Evolutionary conservation across 2,329 filamentous ascomycete genomes (phyloP), one percentile per base, ranked within the genome.

Genomic region (Aplosporella prunicola): DNA sequence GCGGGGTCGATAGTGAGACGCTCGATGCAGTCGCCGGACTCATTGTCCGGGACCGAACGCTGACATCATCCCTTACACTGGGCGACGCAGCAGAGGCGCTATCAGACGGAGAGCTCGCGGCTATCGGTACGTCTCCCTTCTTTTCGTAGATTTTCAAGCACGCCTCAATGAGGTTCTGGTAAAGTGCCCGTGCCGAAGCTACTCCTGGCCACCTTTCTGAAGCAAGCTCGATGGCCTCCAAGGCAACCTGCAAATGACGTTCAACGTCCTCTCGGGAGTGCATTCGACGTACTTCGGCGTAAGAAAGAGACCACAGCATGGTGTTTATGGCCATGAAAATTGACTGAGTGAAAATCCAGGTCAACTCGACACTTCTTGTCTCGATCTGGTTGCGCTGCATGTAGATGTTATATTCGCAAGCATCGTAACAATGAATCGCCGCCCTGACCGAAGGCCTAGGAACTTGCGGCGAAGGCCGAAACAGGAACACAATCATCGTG

Each of bases 271-370:
- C 78, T 14, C 79, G 76, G 4, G 72, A 58, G 54, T 94, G 81
- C 13, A 74, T 67, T 37, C 74, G 72, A 30, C 91, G 80, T 16
- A 96, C 79, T 46, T 89, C 82, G 3, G 80, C 72, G 52, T 93
- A 95, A 1, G 88, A 93, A 6, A 93, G 72, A 2, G 83, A 78
- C 91, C 91, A 98, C 1, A 98, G 71, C 33, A 95, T 74, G 5
- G 85, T 88, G 54, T 94, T 95, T 40, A 96, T 72, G 4, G 84
- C 79, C 77, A 93, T 91, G 63, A 93, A 95, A 26, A 96, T 72
- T 14, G 82, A 79, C 41, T 94, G 73, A 1, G 93, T 76, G 52
- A 94, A 94, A 28, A 94, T 80, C 89, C 89, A 96, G 1, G 88
- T 95, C 43, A 95, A 70, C 53, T 95, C 89, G 9, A 91, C 76